These are phyloP conservation scores for Cordia subcordata DNA, from an alignment of 257 asterid species.

Conservation along the genomic window DNA sequence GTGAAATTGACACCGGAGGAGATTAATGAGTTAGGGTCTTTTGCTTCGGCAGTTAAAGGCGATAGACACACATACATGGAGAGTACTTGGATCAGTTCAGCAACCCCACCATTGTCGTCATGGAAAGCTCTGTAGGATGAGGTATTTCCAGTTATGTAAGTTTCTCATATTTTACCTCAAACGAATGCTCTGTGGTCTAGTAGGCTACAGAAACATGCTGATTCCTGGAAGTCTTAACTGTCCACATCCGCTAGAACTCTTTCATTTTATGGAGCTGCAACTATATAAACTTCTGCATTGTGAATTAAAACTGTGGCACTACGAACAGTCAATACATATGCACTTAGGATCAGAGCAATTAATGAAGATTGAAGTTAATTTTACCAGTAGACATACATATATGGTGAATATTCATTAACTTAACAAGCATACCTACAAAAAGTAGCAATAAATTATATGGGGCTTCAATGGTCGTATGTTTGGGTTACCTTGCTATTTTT, in stretches of 20 bases:
- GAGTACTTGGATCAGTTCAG: slow-evolving; percentile 19
- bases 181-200: background rate
- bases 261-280: background rate
- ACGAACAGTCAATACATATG: too few species aligned
- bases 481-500: too few species aligned
- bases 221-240: too few species aligned
- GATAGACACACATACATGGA: slow-evolving; percentile 22
- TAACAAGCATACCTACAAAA: too few species aligned
- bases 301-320: background rate
- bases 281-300: background rate
- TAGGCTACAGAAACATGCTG: too few species aligned
- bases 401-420: too few species aligned
- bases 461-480: too few species aligned
- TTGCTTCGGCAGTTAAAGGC: slow-evolving; percentile 25
- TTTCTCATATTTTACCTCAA: too few species aligned
- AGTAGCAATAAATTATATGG: too few species aligned
- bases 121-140: slow-evolving; percentile 16
- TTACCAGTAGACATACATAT: too few species aligned
- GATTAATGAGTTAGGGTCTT: slow-evolving; percentile 31
- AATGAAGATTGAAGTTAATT: too few species aligned
- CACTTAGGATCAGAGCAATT: too few species aligned
- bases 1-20: slow-evolving; percentile 23
- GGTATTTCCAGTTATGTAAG: background rate
- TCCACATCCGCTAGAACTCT: background rate
- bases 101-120: slow-evolving; percentile 27